Percentiles rank a stretch among this genome's conserved stretches.
phyloP scores from a whole-genome alignment of 805 yeast species.

The Yamadazyma nakazawae region DNA sequence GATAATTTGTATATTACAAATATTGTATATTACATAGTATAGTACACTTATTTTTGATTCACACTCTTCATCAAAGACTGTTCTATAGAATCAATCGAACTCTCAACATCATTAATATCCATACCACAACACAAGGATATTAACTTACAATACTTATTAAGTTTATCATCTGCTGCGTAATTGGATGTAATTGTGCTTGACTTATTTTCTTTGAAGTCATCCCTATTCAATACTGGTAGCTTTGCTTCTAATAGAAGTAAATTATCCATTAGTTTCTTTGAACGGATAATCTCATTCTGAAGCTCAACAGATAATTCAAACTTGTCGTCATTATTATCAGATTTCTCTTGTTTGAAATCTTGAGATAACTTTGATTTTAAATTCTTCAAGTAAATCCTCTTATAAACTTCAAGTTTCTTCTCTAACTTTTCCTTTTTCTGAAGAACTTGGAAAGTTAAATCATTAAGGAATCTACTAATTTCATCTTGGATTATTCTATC shows the following conservation, averaged over 20 bases:
- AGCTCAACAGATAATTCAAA: conserved; percentile 24
- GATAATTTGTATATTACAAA: neutral
- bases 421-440: conserved; percentile 30
- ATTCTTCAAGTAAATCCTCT: conserved; percentile 7
- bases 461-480: conserved; percentile 36
- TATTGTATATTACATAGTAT: conserved; percentile 8
- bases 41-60: conserved; percentile 7
- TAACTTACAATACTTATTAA: conserved; percentile 39
- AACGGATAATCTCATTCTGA: conserved; percentile 23
- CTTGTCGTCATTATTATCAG: conserved; percentile 3
- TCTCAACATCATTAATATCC: conserved; percentile 38
- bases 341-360: neutral
- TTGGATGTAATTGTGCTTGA: conserved; percentile 19
- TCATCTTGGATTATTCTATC: conserved; percentile 41
- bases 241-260: conserved; percentile 9
- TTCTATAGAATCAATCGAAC: conserved; percentile 41
- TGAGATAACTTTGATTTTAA: neutral
- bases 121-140: conserved; percentile 43
- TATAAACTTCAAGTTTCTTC: conserved; percentile 10
- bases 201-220: conserved; percentile 13
- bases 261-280: conserved; percentile 2
- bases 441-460: conserved; percentile 33
- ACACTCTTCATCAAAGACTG: conserved; percentile 30
- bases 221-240: conserved; percentile 12
- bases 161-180: conserved; percentile 29